Evolutionary conservation across 331 rosid genomes (phyloP).

Genomic region (Quercus phellos): DNA sequence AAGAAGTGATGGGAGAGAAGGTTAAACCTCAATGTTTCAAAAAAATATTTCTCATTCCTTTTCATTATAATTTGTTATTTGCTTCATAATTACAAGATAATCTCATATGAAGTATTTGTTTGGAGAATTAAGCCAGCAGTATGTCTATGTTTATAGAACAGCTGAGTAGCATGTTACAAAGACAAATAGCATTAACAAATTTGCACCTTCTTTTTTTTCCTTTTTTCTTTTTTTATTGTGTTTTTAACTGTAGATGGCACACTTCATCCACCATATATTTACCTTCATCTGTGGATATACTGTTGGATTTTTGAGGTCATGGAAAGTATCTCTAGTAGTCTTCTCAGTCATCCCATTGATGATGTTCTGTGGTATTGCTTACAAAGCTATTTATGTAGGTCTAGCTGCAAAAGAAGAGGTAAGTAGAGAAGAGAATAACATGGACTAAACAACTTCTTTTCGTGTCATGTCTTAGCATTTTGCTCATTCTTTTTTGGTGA

Average conservation of each 20-base stretch:
- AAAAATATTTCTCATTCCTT: not conserved
- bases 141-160: too few species aligned
- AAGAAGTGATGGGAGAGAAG: slow-evolving; percentile 98
- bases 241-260: slow-evolving; percentile 73
- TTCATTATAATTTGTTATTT: not conserved
- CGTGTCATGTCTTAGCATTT: slow-evolving; percentile 1
- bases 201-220: not conserved
- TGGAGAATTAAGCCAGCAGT: slow-evolving; percentile 4
- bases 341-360: slow-evolving; percentile 77
- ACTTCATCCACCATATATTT: slow-evolving; percentile 63
- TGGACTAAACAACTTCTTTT: not conserved
- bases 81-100: not conserved
- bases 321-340: slow-evolving; percentile 75
- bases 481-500: slow-evolving; percentile 2
- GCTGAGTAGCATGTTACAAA: too few species aligned
- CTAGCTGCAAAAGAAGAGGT: slow-evolving; percentile 80
- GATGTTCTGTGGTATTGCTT: slow-evolving; percentile 75
- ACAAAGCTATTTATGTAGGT: slow-evolving; percentile 83
- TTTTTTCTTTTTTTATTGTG: not conserved
- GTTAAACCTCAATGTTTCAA: slow-evolving; percentile 19
- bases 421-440: not conserved
- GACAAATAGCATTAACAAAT: not conserved
- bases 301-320: slow-evolving; percentile 77
- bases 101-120: not conserved
- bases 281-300: slow-evolving; percentile 80